phyloP scores from a whole-genome alignment of 495 filamentous ascomycete genomes.

The Pyronema domesticum region DNA sequence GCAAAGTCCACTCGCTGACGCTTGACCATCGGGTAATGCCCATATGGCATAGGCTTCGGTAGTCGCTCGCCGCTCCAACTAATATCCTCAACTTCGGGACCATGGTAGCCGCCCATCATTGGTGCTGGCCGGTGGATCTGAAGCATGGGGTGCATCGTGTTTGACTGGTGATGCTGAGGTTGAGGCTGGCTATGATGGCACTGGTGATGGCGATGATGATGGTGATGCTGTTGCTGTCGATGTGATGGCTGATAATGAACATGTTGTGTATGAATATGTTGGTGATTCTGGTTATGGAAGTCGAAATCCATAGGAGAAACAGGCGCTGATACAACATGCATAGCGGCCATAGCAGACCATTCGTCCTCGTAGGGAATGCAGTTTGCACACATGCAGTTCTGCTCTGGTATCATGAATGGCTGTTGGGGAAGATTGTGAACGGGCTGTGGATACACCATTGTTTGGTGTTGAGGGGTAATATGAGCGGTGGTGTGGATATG shows the following conservation, averaged over 20 bases:
- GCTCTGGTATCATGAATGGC: background rate
- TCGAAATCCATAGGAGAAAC: background rate
- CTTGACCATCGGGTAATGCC: background rate
- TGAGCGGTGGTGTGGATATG: slow-evolving; percentile 3
- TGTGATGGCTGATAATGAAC: slow-evolving; percentile 4
- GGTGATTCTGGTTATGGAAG: background rate
- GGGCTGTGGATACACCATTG: slow-evolving; percentile 7
- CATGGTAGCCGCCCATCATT: slow-evolving; percentile 13
- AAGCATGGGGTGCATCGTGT: slow-evolving; percentile 9
- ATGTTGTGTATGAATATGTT: background rate
- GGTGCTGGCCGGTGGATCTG: slow-evolving; percentile 13
- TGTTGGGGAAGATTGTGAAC: slow-evolving; percentile 4
- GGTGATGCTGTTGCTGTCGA: slow-evolving; percentile 9
- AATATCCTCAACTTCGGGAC: slow-evolving; percentile 8
- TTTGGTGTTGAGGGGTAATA: slow-evolving; percentile 6
- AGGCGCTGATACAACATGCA: background rate
- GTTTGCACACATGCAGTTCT: background rate
- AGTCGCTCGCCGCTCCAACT: background rate
- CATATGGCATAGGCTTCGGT: background rate
- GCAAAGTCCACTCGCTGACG: background rate
- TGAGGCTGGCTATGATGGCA: background rate
- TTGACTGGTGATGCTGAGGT: slow-evolving; percentile 6
- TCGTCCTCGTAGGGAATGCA: background rate
- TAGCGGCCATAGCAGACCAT: background rate
- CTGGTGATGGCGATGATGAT: slow-evolving; percentile 10